A percentile compares a stretch with the other conserved stretches of the same genome.
These are phyloP conservation scores for Phaffomyces opuntiae DNA, from an alignment of 805 yeast genomes.

Conservation along the genomic window DNA sequence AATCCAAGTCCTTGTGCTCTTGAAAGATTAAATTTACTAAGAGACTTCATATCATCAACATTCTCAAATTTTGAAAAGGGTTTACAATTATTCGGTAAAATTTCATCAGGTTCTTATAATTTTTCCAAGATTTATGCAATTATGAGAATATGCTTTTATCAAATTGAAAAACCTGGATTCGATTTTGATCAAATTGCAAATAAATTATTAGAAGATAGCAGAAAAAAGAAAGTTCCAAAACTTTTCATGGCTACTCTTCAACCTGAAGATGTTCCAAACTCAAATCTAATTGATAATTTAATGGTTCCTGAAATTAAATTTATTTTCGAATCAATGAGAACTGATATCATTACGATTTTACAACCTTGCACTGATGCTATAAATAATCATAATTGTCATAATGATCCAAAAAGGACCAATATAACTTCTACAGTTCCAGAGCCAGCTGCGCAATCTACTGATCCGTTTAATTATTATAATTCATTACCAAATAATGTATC, in stretches of 20 bases:
- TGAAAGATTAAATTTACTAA: constrained; percentile 6
- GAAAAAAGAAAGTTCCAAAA: neutral
- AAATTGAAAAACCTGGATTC: constrained; percentile 14
- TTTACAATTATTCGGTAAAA: constrained; percentile 12
- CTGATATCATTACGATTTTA: constrained; percentile 11
- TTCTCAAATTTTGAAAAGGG: constrained; percentile 6
- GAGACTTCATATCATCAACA: constrained; percentile 8
- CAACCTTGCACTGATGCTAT: constrained; percentile 9
- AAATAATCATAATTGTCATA: neutral
- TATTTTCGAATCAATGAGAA: constrained; percentile 8
- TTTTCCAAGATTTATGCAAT: constrained; percentile 15
- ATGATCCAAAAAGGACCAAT: neutral
- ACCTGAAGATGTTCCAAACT: constrained; percentile 15
- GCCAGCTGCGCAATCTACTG: neutral
- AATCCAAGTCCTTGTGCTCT: constrained; percentile 2
- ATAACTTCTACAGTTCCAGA: neutral
- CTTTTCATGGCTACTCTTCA: constrained; percentile 8
- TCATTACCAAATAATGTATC: neutral
- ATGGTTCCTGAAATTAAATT: constrained; percentile 12
- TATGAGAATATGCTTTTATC: constrained; percentile 8
- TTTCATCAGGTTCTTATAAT: constrained; percentile 12
- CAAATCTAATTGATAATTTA: constrained; percentile 10
- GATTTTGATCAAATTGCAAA: constrained; percentile 12
- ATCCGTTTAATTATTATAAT: neutral
- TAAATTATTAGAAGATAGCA: constrained; percentile 1